phyloP scores from a whole-genome alignment of 2,329 filamentous ascomycete species.

The Fusarium metavorans region DNA sequence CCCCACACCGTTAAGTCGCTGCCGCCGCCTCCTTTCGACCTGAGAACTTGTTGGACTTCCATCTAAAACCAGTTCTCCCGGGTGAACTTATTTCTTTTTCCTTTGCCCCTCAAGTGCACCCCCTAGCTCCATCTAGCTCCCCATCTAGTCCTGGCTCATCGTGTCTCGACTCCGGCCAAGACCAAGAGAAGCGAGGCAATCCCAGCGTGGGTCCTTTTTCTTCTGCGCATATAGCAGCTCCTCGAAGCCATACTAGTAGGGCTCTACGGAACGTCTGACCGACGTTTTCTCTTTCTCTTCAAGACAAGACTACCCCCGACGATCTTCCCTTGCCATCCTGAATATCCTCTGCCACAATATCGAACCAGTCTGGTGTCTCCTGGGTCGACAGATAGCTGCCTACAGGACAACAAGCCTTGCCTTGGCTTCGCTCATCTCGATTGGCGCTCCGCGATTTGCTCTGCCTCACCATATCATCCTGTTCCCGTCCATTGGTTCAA shows the following conservation, averaged over 20 bases:
- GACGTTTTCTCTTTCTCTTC: conserved; percentile 44
- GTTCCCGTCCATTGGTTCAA: conserved; percentile 51
- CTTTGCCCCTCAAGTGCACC: conserved; percentile 31
- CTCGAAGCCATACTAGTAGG: conserved; percentile 36
- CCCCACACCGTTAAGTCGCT: conserved; percentile 40
- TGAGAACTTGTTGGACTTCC: conserved; percentile 18
- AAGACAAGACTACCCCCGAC: conserved; percentile 30
- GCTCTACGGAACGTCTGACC: conserved; percentile 35
- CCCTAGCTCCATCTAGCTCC: conserved; percentile 30
- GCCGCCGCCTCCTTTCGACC: conserved; percentile 40
- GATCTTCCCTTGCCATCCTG: conserved; percentile 36
- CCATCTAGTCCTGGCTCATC: conserved; percentile 29
- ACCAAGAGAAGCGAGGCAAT: conserved; percentile 41
- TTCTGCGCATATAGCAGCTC: conserved; percentile 43
- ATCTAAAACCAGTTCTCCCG: conserved; percentile 37
- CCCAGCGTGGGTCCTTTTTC: conserved; percentile 46
- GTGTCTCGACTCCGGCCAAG: conserved; percentile 37
- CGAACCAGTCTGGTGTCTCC: conserved; percentile 20
- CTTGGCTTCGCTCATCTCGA: conserved; percentile 45
- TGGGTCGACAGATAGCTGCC: conserved; percentile 28
- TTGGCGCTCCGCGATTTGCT: conserved; percentile 48
- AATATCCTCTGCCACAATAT: conserved; percentile 20
- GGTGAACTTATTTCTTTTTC: conserved; percentile 44
- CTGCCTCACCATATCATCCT: conserved; percentile 51
- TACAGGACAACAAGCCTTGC: conserved; percentile 37